phyloP scores from a whole-genome alignment of 106 monocot species.

The Amphibolis antarctica region DNA sequence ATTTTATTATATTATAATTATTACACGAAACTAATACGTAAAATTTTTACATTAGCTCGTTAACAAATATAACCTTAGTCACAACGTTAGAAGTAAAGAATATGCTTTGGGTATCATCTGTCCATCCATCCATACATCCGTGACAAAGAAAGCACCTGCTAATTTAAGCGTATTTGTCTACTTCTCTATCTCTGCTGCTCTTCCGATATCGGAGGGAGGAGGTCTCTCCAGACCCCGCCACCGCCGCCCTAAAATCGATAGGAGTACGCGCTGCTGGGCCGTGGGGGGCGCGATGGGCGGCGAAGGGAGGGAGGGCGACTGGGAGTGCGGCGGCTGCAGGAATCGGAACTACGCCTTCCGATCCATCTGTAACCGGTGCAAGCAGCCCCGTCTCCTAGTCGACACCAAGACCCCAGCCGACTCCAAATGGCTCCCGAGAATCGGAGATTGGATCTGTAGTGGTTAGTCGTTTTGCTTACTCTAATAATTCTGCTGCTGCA shows the following conservation, averaged over 20 bases:
- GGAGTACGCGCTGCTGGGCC: not conserved
- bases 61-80: too few species aligned
- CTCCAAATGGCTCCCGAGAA: conserved; percentile 98
- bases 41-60: too few species aligned
- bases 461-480: conserved; percentile 25
- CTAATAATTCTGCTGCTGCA: too few species aligned
- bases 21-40: too few species aligned
- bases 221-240: not conserved
- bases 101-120: too few species aligned
- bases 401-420: conserved; percentile 77
- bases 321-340: conserved; percentile 77
- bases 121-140: too few species aligned
- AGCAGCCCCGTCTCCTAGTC: conserved; percentile 88
- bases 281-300: conserved; percentile 4
- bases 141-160: too few species aligned
- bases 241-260: not conserved
- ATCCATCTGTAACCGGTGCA: conserved; percentile 91
- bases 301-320: conserved; percentile 75
- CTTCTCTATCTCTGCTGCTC: not conserved
- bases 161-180: not conserved
- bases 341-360: conserved; percentile 97
- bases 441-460: conserved; percentile 97
- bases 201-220: not conserved
- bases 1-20: too few species aligned
- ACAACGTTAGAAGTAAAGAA: too few species aligned